A percentile compares a stretch with the other conserved stretches of the same genome.
These are phyloP conservation scores for Bryum argenteum DNA, from an alignment of 225 moss, liverwort and hornwort species.

Conservation along the genomic window DNA sequence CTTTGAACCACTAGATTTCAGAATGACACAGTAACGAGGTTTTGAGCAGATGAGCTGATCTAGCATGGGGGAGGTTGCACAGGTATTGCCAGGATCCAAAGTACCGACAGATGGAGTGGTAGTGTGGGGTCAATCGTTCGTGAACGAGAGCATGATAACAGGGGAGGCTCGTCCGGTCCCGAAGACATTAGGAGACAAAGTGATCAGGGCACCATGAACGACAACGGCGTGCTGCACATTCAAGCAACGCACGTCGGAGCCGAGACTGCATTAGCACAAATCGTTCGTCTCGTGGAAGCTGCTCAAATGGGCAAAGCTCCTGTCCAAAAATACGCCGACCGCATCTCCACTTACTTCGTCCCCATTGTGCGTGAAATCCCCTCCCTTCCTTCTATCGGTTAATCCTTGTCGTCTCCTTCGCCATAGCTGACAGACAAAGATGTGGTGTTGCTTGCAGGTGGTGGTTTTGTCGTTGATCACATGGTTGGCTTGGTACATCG, in stretches of 20 bases:
- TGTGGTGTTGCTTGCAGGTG: conserved; percentile 46
- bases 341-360: conserved; percentile 81
- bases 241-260: conserved; percentile 88
- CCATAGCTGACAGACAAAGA: too few relatives aligned
- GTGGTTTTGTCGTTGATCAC: conserved; percentile 64
- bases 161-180: conserved; percentile 84
- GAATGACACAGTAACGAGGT: too few relatives aligned
- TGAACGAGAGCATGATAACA: conserved; percentile 94
- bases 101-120: conserved; percentile 85
- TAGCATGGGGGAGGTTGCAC: conserved; percentile 25
- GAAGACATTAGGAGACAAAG: conserved; percentile 78
- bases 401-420: too few relatives aligned
- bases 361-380: conserved; percentile 52
- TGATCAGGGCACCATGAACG: conserved; percentile 95
- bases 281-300: conserved; percentile 88
- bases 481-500: conserved; percentile 77
- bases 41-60: too few relatives aligned
- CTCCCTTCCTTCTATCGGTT: background rate
- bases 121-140: conserved; percentile 77
- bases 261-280: conserved; percentile 89
- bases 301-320: conserved; percentile 98
- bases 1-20: too few relatives aligned
- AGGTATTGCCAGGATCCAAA: conserved; percentile 80
- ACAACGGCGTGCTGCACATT: conserved; percentile 76
- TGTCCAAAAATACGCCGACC: conserved; percentile 85